Base-by-base conservation (phyloP, 257 asterid species). In the Coffea canephora region DNA sequence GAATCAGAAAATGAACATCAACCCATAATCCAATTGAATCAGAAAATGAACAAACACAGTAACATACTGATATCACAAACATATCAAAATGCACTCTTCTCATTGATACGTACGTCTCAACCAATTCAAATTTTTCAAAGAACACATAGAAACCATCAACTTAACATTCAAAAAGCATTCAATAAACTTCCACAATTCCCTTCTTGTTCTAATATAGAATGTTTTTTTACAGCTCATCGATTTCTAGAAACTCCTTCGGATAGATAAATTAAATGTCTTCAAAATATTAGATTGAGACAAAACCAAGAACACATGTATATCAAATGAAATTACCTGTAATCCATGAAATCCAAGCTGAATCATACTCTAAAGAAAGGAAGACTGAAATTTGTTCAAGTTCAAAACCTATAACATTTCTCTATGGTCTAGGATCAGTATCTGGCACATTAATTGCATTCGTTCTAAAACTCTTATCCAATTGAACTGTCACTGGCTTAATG, bases 341-440 rank as follows among this genome's bases (percentile, higher is more conserved):
- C 99, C 99, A 95, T 66, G 99, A 95, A 82, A 95, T 83, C 98
- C 99, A 95, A 64, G 90, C 87, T 11, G 99, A 93, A 80, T 89
- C 88, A 82, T 89, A 72, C 79, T 77, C 84, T 41, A 93, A 87
- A 79, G 99, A 95, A 80, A 95, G 93, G 49, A 98, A 90, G 23
- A 95, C 79, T 23, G 97, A 89, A 80, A 95, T 92, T 81, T 95
- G 99, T 46, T 95, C 99, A 31, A 98, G 98, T 75, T 80, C 82
- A 80, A 90, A 90, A n/a, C 93, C 97, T 12, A 84, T 69, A 14
- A 87, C 98, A 66, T 11, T 87, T 86, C 97, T 88, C 72, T 83
- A 91, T 83, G 93, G 90, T 78, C 98, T 86, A n/a, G 94, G 97
- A 82, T 95, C 97, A 76, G 84, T 85, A 50, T 92, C 95, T 1